Evolutionary conservation across 2,329 filamentous ascomycete genomes (phyloP), one percentile per base, ranked within the genome.

Genomic region (Aspergillus clavatus): DNA sequence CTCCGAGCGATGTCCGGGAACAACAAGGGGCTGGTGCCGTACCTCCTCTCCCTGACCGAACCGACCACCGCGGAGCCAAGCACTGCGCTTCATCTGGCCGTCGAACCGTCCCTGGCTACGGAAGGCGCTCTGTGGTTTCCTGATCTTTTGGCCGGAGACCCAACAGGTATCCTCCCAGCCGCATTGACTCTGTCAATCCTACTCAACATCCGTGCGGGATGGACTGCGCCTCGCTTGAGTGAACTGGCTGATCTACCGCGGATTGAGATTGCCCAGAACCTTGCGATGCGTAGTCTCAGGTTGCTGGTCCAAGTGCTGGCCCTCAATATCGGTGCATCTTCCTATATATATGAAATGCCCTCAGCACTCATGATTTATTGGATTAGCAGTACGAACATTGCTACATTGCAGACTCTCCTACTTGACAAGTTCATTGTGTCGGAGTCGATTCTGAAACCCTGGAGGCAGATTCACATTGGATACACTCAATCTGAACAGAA

Each of bases 91-190:
- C 55, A 54, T 44, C 36, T 58, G 7, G 47, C 57, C 3, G 36
- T 74, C 24, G 76, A 81, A 51, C 72, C 73, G 3, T 70, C 72
- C 4, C 63, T 84, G 12, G 70, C 73, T 4, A 71, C 60, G 6
- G 80, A 82, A 63, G 80, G 80, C n/a, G 71, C 75, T 3, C 66
- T 81, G 2, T 84, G 80, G 80, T 82, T 82, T 45, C 71, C 74
- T 1, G 71, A 83, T 57, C 71, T 84, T 11, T 64, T 78, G 4
- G 56, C 70, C 0, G 65, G 76, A 7, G 81, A 84, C 53, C 70
- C 78, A 0, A 72, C 71, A 2, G 63, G 73, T 2, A 52, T 69
- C 2, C 66, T 82, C 1, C 77, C 79, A 0, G 66, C 73, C 31
- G 46, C 74, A 3, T 65, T 80, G 18, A 74, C 72, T 0, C 67